A percentile compares a stretch with the other conserved stretches of the same genome.
Evolutionary conservation across 345 rosid genomes (phyloP).

Genomic region (Carallia brachiata): DNA sequence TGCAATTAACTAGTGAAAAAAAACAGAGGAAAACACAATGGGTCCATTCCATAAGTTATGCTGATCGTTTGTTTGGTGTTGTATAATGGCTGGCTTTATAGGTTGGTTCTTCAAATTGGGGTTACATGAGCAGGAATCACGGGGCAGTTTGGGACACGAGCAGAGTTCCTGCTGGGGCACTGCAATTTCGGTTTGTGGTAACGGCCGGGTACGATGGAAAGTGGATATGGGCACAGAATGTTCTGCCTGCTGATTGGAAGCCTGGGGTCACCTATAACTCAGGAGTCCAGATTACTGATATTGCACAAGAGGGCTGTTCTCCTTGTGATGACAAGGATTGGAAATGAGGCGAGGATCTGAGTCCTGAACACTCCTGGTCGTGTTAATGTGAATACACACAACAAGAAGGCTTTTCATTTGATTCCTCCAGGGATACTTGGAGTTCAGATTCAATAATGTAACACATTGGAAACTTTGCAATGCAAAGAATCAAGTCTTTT

Average conservation of each 20-base stretch:
- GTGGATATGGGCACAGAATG: conserved; percentile 66
- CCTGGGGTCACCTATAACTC: conserved; percentile 57
- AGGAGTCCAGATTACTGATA: conserved; percentile 70
- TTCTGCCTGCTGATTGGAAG: conserved; percentile 74
- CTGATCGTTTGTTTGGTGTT: neutral
- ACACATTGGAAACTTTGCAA: too few relatives aligned
- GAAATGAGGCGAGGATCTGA: conserved; percentile 28
- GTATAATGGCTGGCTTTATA: neutral
- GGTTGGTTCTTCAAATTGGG: conserved; percentile 75
- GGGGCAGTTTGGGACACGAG: conserved; percentile 85
- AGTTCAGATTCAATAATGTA: too few relatives aligned
- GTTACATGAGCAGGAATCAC: conserved; percentile 56
- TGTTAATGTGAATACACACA: neutral
- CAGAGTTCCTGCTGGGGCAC: conserved; percentile 62
- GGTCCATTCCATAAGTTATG: neutral
- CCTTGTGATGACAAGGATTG: conserved; percentile 54
- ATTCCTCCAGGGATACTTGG: too few relatives aligned
- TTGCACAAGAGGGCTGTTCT: conserved; percentile 84
- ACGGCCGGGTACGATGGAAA: conserved; percentile 87
- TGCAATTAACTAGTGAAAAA: too few relatives aligned
- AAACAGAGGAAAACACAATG: too few relatives aligned
- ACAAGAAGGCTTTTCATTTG: too few relatives aligned
- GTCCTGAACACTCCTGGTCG: neutral
- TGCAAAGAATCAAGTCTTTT: too few relatives aligned
- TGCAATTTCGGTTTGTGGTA: conserved; percentile 74